Percentiles rank a stretch among this genome's conserved stretches.
phyloP scores from a whole-genome alignment of 805 yeast genomes.

The Candida xiaguanensis region DNA sequence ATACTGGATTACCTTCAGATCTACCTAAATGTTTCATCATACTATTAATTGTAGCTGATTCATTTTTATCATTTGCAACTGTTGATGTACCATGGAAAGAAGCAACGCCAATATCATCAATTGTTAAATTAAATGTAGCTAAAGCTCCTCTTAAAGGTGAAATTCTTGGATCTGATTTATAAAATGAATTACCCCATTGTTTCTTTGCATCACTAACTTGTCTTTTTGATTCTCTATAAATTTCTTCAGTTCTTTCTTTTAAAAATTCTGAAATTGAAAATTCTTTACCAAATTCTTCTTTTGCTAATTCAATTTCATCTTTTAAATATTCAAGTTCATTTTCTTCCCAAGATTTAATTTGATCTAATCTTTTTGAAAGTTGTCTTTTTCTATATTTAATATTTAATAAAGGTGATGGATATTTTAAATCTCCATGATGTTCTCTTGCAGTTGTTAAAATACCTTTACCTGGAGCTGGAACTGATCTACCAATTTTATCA shows the following conservation, averaged over 20 bases:
- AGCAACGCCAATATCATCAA: slow-evolving; percentile 94
- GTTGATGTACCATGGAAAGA: slow-evolving; percentile 99
- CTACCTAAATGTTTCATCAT: slow-evolving; percentile 97
- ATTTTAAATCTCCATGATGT: slow-evolving; percentile 74
- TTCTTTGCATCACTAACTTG: slow-evolving; percentile 86
- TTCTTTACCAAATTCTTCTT: slow-evolving; percentile 49
- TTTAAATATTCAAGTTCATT: slow-evolving; percentile 66
- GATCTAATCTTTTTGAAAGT: slow-evolving; percentile 70
- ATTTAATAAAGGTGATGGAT: slow-evolving; percentile 76
- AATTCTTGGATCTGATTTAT: slow-evolving; percentile 84
- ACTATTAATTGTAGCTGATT: slow-evolving; percentile 81
- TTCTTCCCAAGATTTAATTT: slow-evolving; percentile 82
- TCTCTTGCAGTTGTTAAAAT: slow-evolving; percentile 97
- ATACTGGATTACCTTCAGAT: slow-evolving; percentile 94
- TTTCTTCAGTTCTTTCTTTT: slow-evolving; percentile 82
- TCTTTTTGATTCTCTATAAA: slow-evolving; percentile 75
- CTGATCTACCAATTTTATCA: slow-evolving; percentile 97
- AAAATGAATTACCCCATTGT: slow-evolving; percentile 96
- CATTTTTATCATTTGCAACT: slow-evolving; percentile 97
- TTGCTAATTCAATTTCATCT: slow-evolving; percentile 62
- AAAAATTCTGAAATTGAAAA: slow-evolving; percentile 49
- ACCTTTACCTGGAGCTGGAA: slow-evolving; percentile 99
- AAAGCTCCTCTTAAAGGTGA: slow-evolving; percentile 96
- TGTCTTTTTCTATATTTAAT: slow-evolving; percentile 93
- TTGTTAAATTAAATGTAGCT: slow-evolving; percentile 87